Evolutionary conservation across 1,139 yeast species (phyloP), one percentile per base, ranked within the genome.

Genomic region (Diutina neorugosa): DNA sequence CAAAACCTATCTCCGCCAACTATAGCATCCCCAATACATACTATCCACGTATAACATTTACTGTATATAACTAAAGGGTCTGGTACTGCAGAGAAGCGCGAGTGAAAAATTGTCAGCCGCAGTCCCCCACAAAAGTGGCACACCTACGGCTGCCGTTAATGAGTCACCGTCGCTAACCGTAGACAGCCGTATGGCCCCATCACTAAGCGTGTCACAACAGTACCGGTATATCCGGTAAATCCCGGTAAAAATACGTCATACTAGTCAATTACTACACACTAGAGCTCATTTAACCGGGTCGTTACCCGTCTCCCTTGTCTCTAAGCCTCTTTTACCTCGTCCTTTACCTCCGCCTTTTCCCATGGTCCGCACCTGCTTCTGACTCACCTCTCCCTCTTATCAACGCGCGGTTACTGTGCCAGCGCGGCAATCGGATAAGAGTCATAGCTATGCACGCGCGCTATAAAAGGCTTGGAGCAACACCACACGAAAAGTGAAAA

Each of bases 341-440:
- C 4, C 4, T 31, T 11, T n/a, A 11, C 3, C 14, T 6, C 37
- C 37, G 5, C n/a, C n/a, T 8, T 31, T 2, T 14, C n/a, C 37
- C 37, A 4, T 31, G 2, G 37, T n/a, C 37, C 4, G 37, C 14
- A 14, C 37, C n/a, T 9, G 37, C n/a, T 6, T 31, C 37, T 31
- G 37, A 31, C 37, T 31, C 37, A 31, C 25, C 25, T 23, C 6
- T n/a, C n/a, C n/a, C 19, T 21, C 18, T 44, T 44, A 44, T 44
- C 48, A 16, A 14, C 9, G 34, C 31, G 18, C 37, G n/a, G n/a
- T 5, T 12, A 44, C 31, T 25, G 18, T 27, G 19, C 9, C 5
- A 19, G 21, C 48, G 48, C 48, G 48, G 48, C 48, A 44, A 44
- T 44, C 31, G 23, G 25, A n/a, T 44, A 44, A 44, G 48, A 44